Evolutionary conservation across 148 eudicot genomes (phyloP), one percentile per base, ranked within the genome.

Genomic region (Camellia granthamiana): DNA sequence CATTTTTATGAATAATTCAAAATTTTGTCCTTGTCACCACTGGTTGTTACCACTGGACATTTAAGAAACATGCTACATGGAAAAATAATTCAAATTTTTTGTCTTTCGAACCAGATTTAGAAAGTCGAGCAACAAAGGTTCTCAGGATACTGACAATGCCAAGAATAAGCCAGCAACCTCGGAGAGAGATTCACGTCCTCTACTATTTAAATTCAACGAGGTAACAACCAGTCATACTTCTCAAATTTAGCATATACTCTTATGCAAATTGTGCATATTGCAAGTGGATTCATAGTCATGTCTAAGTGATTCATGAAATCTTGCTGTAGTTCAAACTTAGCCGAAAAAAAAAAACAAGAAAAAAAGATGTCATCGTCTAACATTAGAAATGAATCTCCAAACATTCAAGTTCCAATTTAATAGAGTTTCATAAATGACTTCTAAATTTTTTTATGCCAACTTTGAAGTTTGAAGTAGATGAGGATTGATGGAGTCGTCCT

Each of bases 161-260:
- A 77, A 69, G 75, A 83, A 81, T 72, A 88, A 75, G 81, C 79
- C 87, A 63, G 89, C 83, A 55, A 87, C 89, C 44, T 51, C 47
- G 59, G 91, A 87, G 85, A 90, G 93, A 85, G 94, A 92, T 86
- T 88, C 84, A 58, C 94, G 89, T 78, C 97, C 93, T 69, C 87
- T 97, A 19, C 78, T 97, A 52, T 97, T 97, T 70, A 97, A 97
- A 85, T 97, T 85, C 72, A 97, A 97, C n/a, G 98, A 97, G 99
- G 99, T 97, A 89, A 19, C 70, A 69, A 70, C 44, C 21, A 19
- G 11, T 18, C 11, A 69, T 30, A 0, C 4, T 60, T 0, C 42
- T 43, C 42, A n/a, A 16, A 23, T 68, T 68, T 70, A 5, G 18
- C 13, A 66, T 11, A 7, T 60, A 56, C 44, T 12, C 69, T 30